These are phyloP conservation scores for Austroboletus olivaceoglutinosus DNA, from an alignment of 1,284 basidiomycete species.

Conservation along the genomic window DNA sequence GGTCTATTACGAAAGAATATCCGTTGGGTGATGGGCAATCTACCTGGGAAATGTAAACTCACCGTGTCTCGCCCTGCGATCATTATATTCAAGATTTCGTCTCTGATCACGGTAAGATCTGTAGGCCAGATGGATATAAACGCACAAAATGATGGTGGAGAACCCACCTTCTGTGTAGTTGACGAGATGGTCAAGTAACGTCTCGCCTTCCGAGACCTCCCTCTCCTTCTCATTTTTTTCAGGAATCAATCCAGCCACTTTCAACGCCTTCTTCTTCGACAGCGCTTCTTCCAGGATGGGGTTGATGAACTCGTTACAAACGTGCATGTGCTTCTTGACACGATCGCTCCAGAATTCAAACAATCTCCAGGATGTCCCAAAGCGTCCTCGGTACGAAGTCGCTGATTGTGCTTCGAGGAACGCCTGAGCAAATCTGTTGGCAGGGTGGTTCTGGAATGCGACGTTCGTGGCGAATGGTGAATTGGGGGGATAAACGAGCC, in stretches of 20 bases:
- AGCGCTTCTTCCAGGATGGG: conserved; percentile 36
- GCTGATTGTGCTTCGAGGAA: conserved; percentile 32
- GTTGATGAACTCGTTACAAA: conserved; percentile 36
- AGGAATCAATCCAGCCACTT: conserved; percentile 8
- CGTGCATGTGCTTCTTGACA: conserved; percentile 30
- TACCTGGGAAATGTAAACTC: conserved; percentile 15
- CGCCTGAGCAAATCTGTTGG: conserved; percentile 35
- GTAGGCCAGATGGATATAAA: neutral
- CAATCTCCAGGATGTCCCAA: conserved; percentile 32
- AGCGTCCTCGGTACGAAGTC: conserved; percentile 18
- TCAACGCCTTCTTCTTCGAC: conserved; percentile 22
- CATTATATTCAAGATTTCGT: conserved; percentile 50
- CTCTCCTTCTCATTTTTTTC: conserved; percentile 15
- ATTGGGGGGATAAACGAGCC: conserved; percentile 27
- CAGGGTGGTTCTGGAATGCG: conserved; percentile 16
- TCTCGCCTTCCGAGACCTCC: conserved; percentile 27
- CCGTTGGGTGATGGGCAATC: neutral
- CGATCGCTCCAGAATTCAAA: conserved; percentile 35
- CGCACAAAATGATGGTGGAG: neutral
- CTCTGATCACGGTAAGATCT: conserved; percentile 40
- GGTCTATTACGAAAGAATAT: conserved; percentile 36
- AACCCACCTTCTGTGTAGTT: conserved; percentile 28
- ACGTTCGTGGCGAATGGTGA: conserved; percentile 10
- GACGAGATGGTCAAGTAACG: conserved; percentile 32
- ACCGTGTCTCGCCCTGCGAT: conserved; percentile 54